phyloP scores from a whole-genome alignment of 768 basidiomycete species.

The Panus rudis region DNA sequence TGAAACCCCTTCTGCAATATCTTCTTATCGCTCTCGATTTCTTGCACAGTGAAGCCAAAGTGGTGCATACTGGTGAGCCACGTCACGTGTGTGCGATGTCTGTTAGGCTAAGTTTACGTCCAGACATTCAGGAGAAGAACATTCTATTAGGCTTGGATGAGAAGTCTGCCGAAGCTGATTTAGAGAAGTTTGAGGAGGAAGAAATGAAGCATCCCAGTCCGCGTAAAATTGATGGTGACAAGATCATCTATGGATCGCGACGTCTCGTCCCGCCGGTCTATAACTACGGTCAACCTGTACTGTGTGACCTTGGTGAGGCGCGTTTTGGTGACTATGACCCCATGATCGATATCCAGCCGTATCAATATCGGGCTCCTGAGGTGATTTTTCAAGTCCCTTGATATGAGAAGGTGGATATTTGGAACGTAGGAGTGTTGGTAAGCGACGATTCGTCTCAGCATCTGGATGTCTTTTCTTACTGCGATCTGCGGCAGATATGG shows the following conservation, averaged over 20 bases:
- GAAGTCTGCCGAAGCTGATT: background rate
- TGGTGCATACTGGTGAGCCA: slow-evolving; percentile 8
- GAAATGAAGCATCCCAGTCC: slow-evolving; percentile 1
- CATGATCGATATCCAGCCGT: slow-evolving; percentile 17
- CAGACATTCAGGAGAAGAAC: slow-evolving; percentile 11
- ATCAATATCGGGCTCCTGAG: slow-evolving; percentile 23
- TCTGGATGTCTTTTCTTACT: no score
- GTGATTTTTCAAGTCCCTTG: slow-evolving; percentile 22
- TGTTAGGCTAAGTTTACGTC: background rate
- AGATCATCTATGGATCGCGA: slow-evolving; percentile 8
- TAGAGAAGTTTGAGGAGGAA: slow-evolving; percentile 4
- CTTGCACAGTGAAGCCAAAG: slow-evolving; percentile 6
- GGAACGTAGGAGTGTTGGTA: slow-evolving; percentile 26
- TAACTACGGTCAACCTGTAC: slow-evolving; percentile 10
- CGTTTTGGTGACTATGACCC: slow-evolving; percentile 7
- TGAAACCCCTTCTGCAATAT: background rate
- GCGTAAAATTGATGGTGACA: slow-evolving; percentile 7
- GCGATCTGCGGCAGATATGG: slow-evolving; percentile 10
- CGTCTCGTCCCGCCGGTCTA: background rate
- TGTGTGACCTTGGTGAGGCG: slow-evolving; percentile 21
- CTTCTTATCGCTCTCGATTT: slow-evolving; percentile 6
- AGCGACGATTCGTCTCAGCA: slow-evolving; percentile 4
- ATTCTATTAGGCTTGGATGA: slow-evolving; percentile 4
- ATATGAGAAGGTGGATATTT: slow-evolving; percentile 24
- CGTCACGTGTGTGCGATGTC: background rate